These are phyloP conservation scores for Populus alba DNA, from an alignment of 345 rosid species.

Conservation along the genomic window DNA sequence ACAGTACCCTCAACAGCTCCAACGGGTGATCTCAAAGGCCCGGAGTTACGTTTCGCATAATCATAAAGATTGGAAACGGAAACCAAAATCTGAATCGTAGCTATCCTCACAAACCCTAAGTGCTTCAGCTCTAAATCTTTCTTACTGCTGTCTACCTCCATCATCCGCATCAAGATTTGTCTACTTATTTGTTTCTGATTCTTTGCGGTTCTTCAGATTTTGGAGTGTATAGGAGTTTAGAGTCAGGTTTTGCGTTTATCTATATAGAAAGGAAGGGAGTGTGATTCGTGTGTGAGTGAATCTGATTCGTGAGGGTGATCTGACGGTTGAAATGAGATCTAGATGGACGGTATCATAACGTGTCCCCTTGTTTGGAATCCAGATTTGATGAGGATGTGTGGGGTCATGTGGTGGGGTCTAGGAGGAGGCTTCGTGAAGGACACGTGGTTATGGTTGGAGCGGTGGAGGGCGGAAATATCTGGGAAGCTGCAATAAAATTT, in stretches of 20 bases:
- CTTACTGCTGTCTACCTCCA: slow-evolving; percentile 44
- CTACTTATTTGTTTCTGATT: background rate
- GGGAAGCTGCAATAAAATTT: background rate
- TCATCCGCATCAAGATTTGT: slow-evolving; percentile 1
- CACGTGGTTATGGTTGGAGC: slow-evolving; percentile 42
- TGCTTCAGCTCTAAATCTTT: slow-evolving; percentile 47
- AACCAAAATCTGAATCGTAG: slow-evolving; percentile 53
- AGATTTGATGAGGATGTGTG: background rate
- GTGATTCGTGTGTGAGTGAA: background rate
- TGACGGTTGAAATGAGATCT: slow-evolving; percentile 34
- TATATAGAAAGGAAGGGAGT: no score
- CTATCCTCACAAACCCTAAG: slow-evolving; percentile 59
- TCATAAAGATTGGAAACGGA: slow-evolving; percentile 56
- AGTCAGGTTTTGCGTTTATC: background rate
- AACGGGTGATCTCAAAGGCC: slow-evolving; percentile 67
- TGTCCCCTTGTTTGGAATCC: background rate
- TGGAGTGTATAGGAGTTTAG: background rate
- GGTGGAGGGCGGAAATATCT: background rate
- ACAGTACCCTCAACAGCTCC: slow-evolving; percentile 68
- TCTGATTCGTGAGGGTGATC: slow-evolving; percentile 28
- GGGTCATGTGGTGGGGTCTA: slow-evolving; percentile 19
- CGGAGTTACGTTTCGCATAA: slow-evolving; percentile 74
- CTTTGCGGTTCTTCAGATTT: background rate
- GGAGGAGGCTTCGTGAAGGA: slow-evolving; percentile 33
- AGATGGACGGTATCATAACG: no score